Base-by-base conservation (phyloP, 2,329 filamentous ascomycete species). In the Ophioceras dolichostomum region DNA sequence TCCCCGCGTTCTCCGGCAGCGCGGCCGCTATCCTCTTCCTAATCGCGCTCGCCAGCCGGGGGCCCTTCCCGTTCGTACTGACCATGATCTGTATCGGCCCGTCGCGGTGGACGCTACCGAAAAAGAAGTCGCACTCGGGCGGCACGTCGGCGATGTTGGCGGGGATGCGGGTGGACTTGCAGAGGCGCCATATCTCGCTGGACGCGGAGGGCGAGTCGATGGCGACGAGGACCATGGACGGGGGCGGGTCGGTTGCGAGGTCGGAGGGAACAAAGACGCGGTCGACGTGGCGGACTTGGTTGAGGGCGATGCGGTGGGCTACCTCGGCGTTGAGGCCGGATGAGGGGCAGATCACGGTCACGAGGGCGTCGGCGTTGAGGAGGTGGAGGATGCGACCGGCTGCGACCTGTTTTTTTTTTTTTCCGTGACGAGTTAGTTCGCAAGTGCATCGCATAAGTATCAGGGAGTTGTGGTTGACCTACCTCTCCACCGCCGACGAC, bases 31-130 rank as follows among this genome's bases (percentile, higher is more conserved):
- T 94, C 53, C 83, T 76, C 53, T 81, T 73, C 38, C 89, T 68
- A 36, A 98, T 83, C 34, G 88, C 79, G 47, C 85, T 89, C 9
- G 91, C 91, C 45, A 98, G 64, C 54, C 89, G 79, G 0, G 91
- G 91, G 0, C 91, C 91, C 55, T 94, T 95, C 37, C 91, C 91
- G 56, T 96, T 98, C 26, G 91, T 98, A 63, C 84, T 93, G 49
- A 98, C 89, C 91, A 98, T 98, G 51, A 98, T 81, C 65, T 98
- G 91, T 42, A 98, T 61, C 5, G 91, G 91, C 0, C 91, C 91
- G 56, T 98, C 91, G 36, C 91, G 80, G 61, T 98, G 85, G 28
- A 95, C 80, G 55, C 83, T 91, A 44, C 91, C 91, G 62, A 98
- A 98, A 68, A 95, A 98, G 56, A 98, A 98, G 54, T 98, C 91